phyloP scores from a whole-genome alignment of 2,329 filamentous ascomycete genomes.

The Colletotrichum tropicicola region DNA sequence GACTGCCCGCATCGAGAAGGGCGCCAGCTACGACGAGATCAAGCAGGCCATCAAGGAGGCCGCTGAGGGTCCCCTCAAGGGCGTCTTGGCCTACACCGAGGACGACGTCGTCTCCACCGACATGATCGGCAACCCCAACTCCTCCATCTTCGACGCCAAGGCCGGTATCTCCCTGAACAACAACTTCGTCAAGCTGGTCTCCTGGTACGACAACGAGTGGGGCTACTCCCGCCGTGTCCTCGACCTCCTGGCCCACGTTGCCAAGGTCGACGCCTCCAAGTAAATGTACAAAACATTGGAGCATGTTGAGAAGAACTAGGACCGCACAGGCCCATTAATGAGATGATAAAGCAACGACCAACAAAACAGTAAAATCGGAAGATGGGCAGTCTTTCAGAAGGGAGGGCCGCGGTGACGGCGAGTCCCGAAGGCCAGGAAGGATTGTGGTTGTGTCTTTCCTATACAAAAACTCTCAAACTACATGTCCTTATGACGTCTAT shows the following conservation, averaged over 20 bases:
- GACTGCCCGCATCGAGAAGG: slow-evolving; percentile 93
- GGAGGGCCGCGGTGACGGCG: slow-evolving; percentile 13
- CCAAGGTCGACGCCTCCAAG: slow-evolving; percentile 76
- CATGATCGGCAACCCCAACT: slow-evolving; percentile 90
- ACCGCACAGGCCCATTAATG: slow-evolving; percentile 20
- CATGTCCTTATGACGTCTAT: slow-evolving; percentile 28
- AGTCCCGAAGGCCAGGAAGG: slow-evolving; percentile 22
- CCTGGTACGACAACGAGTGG: slow-evolving; percentile 99
- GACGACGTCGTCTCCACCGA: slow-evolving; percentile 96
- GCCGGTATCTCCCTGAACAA: slow-evolving; percentile 98
- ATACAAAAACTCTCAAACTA: slow-evolving; percentile 19
- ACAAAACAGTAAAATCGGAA: slow-evolving; percentile 28
- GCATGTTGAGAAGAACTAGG: slow-evolving; percentile 20
- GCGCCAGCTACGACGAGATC: slow-evolving; percentile 88
- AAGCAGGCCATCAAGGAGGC: slow-evolving; percentile 91
- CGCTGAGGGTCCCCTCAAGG: slow-evolving; percentile 84
- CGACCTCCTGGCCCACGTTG: slow-evolving; percentile 81
- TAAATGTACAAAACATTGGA: slow-evolving; percentile 43
- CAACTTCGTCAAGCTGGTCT: slow-evolving; percentile 98
- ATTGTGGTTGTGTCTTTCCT: slow-evolving; percentile 29
- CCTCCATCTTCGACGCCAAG: slow-evolving; percentile 99
- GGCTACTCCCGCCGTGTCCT: slow-evolving; percentile 97
- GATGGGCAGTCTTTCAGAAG: slow-evolving; percentile 24
- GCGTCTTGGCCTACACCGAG: slow-evolving; percentile 94
- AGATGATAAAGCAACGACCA: slow-evolving; percentile 28